Base-by-base conservation (phyloP, 768 basidiomycete genomes). In the Serendipita sp. region DNA sequence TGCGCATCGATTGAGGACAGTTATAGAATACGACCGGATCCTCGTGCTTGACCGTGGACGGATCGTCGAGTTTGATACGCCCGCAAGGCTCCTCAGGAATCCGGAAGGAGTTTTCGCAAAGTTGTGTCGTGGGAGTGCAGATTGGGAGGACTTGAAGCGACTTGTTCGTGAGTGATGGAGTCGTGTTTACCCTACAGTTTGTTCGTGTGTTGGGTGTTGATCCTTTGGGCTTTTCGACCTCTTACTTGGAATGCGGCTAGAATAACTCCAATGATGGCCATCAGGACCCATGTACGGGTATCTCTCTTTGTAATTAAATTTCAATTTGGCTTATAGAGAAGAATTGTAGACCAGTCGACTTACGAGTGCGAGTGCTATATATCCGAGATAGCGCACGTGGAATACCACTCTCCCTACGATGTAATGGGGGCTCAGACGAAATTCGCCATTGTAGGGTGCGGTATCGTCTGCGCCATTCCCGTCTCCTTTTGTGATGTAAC, bases 11-110 rank as follows among this genome's bases (percentile, higher is more conserved):
- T 76, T 89, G 23, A 83, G 83, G 71, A 89, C 88, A 0, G 82
- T 89, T 64, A 83, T 90, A 67, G 84, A 90, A 72, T 83, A 89
- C 72, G 83, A 85, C 74, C 77, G 84, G 13, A 77, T 92, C 69
- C 74, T 90, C 68, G 85, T 91, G n/a, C 74, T 89, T 23, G 74
- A 74, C 28, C 46, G 36, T n/a, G 66, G 66, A 7, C 77, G 80
- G 65, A 78, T 93, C 48, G 72, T 83, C n/a, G 89, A 93, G 70
- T 91, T 83, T 71, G 91, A 85, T 65, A 76, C 81, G 7, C 90
- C 91, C 0, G 73, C 70, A 45, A 76, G 71, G 16, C 74, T 93
- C 58, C 75, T 90, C 51, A 70, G 70, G 1, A 81, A 76, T 41
- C 73, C 76, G 13, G 80, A 79, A 18, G 82, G 88, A 2, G 56